Base-by-base conservation (phyloP, 345 rosid species). In the Citrus hindsii region DNA sequence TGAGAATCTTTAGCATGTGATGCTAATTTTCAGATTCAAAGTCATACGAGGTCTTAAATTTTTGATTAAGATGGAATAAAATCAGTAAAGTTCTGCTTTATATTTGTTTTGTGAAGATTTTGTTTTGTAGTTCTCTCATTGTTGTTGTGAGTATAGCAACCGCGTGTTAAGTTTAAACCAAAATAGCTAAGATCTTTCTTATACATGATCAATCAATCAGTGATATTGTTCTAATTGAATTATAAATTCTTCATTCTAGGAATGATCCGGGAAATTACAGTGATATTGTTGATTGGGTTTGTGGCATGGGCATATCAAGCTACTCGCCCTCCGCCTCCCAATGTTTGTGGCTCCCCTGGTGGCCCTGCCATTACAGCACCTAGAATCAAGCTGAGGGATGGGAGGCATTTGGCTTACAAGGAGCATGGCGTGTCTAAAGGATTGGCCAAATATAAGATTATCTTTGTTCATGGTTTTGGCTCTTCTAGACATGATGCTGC, bases 381-480 rank as follows among this genome's bases (percentile, higher is more conserved):
- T 27, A 85, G 92, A 71, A 77, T 90, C 67, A 85, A 83, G 79
- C 77, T 90, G 21, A 82, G 89, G 80, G 94, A 90, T 63, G 90
- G 89, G n/a, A 86, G 94, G 63, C 78, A 90, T 80, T 46, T 90
- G 68, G 91, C 92, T 51, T 90, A 87, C 87, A 80, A 73, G 28
- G 91, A 89, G 82, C 84, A 73, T 30, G 91, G 94, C 33, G 32
- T 83, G 51, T 3, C 88, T 2, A 85, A 56, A 71, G 87, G 84
- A 16, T 37, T 65, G 76, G 92, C 92, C 74, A 84, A 76, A 21
- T 67, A 72, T 60, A 87, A 85, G 77, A 65, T 90, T 59, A 69
- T 90, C 74, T 77, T 62, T 46, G 55, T 87, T 69, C 94, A 90
- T 53, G 94, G 90, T 64, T 86, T 88, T 35, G 75, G 72, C 27